Conservation (phyloP, 164 flowering plant genomes). For the Dillenia turbinata region DNA sequence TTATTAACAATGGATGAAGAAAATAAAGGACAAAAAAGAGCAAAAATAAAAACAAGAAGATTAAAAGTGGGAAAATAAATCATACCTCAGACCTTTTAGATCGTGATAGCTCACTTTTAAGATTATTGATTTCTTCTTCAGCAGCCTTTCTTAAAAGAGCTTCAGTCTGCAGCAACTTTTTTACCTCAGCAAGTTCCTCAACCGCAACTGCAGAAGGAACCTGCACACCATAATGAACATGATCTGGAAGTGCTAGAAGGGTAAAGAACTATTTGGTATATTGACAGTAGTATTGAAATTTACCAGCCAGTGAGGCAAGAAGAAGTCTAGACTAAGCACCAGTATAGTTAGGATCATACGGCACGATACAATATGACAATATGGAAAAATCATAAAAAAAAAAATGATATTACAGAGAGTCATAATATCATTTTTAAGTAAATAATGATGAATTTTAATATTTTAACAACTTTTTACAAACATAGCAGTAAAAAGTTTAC, state of each 20-base stretch:
- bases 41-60: not conserved
- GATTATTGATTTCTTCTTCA: conserved; percentile 64
- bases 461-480: no score
- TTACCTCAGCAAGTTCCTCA: conserved; percentile 56
- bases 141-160: conserved; percentile 54
- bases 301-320: no score
- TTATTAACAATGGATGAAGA: not conserved
- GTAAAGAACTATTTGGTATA: no score
- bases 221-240: conserved; percentile 15
- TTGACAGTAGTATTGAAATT: no score
- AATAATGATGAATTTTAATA: no score
- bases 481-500: no score
- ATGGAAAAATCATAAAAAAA: no score
- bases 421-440: no score
- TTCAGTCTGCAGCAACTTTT: conserved; percentile 62
- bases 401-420: no score
- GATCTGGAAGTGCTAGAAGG: not conserved
- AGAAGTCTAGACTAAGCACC: no score
- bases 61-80: conserved; percentile 3
- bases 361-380: no score
- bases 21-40: not conserved
- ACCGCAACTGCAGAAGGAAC: conserved; percentile 17
- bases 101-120: conserved; percentile 55
- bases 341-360: no score
- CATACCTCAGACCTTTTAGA: conserved; percentile 73